Evolutionary conservation across 2,329 filamentous ascomycete genomes (phyloP).

Genomic region (Fonsecaea monophora): DNA sequence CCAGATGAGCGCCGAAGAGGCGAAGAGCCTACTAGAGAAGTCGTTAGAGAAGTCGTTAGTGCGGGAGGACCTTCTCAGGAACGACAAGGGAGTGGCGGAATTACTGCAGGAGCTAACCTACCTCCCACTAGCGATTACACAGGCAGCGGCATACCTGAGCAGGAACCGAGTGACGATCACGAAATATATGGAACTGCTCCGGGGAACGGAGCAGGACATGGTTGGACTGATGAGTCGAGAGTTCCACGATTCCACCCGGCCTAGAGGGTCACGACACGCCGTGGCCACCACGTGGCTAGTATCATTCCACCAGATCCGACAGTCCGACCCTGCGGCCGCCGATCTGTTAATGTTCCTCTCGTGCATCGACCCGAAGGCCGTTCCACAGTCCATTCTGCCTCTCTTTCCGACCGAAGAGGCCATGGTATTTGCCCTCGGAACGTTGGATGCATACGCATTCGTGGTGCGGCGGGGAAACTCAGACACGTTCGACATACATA

Average conservation of each 20-base stretch:
- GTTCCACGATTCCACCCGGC: slow-evolving; percentile 45
- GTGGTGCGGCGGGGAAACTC: slow-evolving; percentile 34
- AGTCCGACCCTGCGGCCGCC: slow-evolving; percentile 43
- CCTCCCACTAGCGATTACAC: slow-evolving; percentile 42
- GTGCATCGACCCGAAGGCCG: slow-evolving; percentile 43
- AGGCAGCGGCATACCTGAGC: slow-evolving; percentile 40
- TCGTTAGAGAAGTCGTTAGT: neutral
- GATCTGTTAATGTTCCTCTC: slow-evolving; percentile 48
- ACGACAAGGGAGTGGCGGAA: slow-evolving; percentile 14
- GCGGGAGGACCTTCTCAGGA: slow-evolving; percentile 23
- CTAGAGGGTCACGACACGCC: slow-evolving; percentile 43
- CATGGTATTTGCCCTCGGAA: slow-evolving; percentile 43
- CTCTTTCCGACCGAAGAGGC: slow-evolving; percentile 34
- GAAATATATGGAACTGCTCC: slow-evolving; percentile 38
- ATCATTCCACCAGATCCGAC: slow-evolving; percentile 47
- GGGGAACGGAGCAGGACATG: slow-evolving; percentile 39
- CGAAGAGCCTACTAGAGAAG: slow-evolving; percentile 42
- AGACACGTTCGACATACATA: slow-evolving; percentile 40
- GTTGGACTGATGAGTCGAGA: slow-evolving; percentile 44
- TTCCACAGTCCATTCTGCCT: slow-evolving; percentile 46
- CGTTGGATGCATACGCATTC: slow-evolving; percentile 45
- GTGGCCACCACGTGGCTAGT: slow-evolving; percentile 49
- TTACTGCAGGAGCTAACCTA: slow-evolving; percentile 38
- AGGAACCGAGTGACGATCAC: slow-evolving; percentile 27
- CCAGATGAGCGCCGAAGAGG: slow-evolving; percentile 10